Base-by-base conservation (phyloP, 768 basidiomycete genomes). In the Trametes cingulata region DNA sequence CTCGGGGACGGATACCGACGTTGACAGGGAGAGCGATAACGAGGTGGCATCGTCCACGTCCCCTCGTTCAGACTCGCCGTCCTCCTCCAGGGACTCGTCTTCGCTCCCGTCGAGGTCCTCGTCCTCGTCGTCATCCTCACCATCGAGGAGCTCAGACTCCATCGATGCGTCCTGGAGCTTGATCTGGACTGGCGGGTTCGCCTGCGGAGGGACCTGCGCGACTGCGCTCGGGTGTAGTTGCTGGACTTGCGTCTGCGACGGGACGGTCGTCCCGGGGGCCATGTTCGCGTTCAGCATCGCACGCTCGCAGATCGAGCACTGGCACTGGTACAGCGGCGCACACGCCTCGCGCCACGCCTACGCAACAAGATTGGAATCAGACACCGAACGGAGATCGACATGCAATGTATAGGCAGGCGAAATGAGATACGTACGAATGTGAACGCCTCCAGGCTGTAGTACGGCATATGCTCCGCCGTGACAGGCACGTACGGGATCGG, bases 271-370 rank as follows among this genome's bases (percentile, higher is more conserved):
- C 3, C 75, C 77, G 45, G 75, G 72, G 22, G 73, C 74, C 27
- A 79, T 76, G 58, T 82, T 84, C 6, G 81, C 82, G 48, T 75
- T 75, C 24, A 79, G 71, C 69, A 83, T 80, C 8, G 89, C 84
- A 24, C 90, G 83, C 62, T 88, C 84, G 69, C 89, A 91, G 40
- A 90, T 84, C n/a, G 78, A 76, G 69, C 89, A 90, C 52, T 83
- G 79, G 68, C 89, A 91, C 43, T 87, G 84, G 68, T 86, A 91
- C 42, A 91, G 64, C 0, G 87, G 88, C 3, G 82, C 78, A 69
- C 85, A 89, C 0, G 87, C 89, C 59, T 90, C 88, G 39, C 86
- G 79, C 89, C 89, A 91, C 9, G 83, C 78, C 88, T 90, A 68
- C 29, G 42, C 54, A 25, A n/a, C 19, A 45, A n/a, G 7, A 24